Conservation (phyloP, 2,329 filamentous ascomycete genomes). For the Cordyceps pruinosa region DNA sequence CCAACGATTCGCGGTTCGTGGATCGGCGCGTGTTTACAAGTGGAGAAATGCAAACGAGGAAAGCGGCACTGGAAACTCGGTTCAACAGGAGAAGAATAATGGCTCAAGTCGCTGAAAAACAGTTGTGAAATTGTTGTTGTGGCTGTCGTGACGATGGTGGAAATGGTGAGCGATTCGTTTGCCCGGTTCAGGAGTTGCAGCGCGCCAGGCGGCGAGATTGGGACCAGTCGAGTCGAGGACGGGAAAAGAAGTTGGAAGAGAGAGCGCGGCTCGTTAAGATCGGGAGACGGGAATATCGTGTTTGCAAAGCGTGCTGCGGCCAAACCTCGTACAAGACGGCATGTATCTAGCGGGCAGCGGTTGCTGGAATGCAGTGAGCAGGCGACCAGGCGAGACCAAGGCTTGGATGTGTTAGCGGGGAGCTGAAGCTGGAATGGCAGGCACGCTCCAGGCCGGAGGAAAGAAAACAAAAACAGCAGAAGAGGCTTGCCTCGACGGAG, state of each 20-base stretch:
- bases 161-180: neutral
- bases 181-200: neutral
- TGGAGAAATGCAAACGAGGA: neutral
- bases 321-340: constrained; percentile 11
- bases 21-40: neutral
- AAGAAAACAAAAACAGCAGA: neutral
- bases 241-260: neutral
- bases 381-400: neutral
- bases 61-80: neutral
- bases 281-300: neutral
- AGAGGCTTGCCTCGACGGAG: neutral
- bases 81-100: neutral
- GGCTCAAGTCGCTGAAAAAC: neutral
- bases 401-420: neutral
- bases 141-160: neutral
- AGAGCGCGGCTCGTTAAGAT: constrained; percentile 6
- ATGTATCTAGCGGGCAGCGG: constrained; percentile 5
- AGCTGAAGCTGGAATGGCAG: constrained; percentile 7
- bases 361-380: constrained; percentile 8
- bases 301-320: neutral
- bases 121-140: neutral
- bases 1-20: neutral
- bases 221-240: neutral
- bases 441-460: neutral
- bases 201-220: constrained; percentile 7